Percentiles rank a stretch among this genome's conserved stretches.
These are phyloP conservation scores for Colletotrichum salicis DNA, from an alignment of 2,329 filamentous ascomycete species.

Conservation along the genomic window DNA sequence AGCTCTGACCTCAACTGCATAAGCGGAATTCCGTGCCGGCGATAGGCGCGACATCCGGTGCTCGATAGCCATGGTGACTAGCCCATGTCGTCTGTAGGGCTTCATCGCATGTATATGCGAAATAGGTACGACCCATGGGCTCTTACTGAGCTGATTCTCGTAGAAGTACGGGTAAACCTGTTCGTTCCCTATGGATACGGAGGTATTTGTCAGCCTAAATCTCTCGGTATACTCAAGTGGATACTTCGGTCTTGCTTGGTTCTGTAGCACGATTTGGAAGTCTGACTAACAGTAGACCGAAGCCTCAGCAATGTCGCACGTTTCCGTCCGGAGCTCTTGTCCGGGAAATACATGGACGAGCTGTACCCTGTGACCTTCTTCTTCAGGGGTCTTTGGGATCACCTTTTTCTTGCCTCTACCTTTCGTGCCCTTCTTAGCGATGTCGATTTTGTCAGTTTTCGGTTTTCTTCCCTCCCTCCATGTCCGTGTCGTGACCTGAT, in stretches of 20 bases:
- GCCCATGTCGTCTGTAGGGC: constrained; percentile 8
- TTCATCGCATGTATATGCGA: constrained; percentile 1
- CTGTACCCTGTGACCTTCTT: not conserved
- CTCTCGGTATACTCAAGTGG: not conserved
- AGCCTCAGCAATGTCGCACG: constrained; percentile 26
- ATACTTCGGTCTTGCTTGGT: not conserved
- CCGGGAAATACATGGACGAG: constrained; percentile 17
- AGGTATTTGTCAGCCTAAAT: not conserved
- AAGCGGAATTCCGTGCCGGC: constrained; percentile 17
- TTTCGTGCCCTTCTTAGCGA: not conserved
- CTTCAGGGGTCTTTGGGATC: not conserved
- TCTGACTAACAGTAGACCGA: constrained; percentile 26
- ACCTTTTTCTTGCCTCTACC: not conserved
- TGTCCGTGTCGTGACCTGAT: constrained; percentile 34
- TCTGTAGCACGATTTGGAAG: not conserved
- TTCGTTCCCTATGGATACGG: constrained; percentile 19
- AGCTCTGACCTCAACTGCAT: constrained; percentile 37
- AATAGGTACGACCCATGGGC: constrained; percentile 22
- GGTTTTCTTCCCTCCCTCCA: constrained; percentile 28
- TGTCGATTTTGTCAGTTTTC: not conserved
- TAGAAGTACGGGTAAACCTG: constrained; percentile 10
- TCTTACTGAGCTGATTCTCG: constrained; percentile 14
- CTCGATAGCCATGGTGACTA: constrained; percentile 46
- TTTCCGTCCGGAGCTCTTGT: constrained; percentile 11
- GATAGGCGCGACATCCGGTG: constrained; percentile 45